A percentile compares a stretch with the other conserved stretches of the same genome.
phyloP scores from a whole-genome alignment of 2,329 filamentous ascomycete species.

The Claviceps purpurea region DNA sequence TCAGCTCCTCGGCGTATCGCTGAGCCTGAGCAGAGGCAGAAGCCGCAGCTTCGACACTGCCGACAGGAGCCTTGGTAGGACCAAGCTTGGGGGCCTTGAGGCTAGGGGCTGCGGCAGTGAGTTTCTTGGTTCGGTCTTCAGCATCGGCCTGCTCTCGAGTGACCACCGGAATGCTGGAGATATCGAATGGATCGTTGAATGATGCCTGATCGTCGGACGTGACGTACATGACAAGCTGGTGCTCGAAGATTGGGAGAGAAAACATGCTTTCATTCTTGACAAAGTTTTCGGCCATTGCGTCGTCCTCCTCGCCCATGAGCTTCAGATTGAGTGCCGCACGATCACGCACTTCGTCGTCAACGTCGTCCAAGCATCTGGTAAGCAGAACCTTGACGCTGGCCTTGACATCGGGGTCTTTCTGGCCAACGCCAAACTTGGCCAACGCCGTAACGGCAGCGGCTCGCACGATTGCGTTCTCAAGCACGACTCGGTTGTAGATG shows the following conservation, averaged over 20 bases:
- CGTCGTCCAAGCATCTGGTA: constrained; percentile 87
- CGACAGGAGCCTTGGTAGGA: constrained; percentile 55
- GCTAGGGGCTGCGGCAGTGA: constrained; percentile 80
- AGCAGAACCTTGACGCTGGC: constrained; percentile 86
- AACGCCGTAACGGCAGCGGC: constrained; percentile 91
- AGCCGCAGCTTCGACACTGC: constrained; percentile 60
- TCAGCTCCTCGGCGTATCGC: constrained; percentile 77
- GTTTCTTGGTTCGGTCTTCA: constrained; percentile 93
- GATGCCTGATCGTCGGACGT: constrained; percentile 80
- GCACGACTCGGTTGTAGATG: constrained; percentile 95
- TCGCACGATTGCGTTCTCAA: constrained; percentile 92
- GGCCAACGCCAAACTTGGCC: constrained; percentile 92
- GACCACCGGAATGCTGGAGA: constrained; percentile 81
- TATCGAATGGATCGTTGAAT: constrained; percentile 78
- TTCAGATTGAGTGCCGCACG: constrained; percentile 85
- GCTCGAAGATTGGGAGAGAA: constrained; percentile 86
- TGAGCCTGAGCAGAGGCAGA: constrained; percentile 69
- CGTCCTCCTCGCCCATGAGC: constrained; percentile 85
- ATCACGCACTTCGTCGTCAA: constrained; percentile 94
- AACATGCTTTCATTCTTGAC: constrained; percentile 97
- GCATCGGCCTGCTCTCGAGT: constrained; percentile 92
- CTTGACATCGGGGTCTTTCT: constrained; percentile 94
- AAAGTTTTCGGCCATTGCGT: constrained; percentile 73
- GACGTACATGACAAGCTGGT: constrained; percentile 95
- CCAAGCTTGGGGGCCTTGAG: constrained; percentile 83